phyloP scores from a whole-genome alignment of 1,284 basidiomycete species.

The Trichosporon coremiiforme region DNA sequence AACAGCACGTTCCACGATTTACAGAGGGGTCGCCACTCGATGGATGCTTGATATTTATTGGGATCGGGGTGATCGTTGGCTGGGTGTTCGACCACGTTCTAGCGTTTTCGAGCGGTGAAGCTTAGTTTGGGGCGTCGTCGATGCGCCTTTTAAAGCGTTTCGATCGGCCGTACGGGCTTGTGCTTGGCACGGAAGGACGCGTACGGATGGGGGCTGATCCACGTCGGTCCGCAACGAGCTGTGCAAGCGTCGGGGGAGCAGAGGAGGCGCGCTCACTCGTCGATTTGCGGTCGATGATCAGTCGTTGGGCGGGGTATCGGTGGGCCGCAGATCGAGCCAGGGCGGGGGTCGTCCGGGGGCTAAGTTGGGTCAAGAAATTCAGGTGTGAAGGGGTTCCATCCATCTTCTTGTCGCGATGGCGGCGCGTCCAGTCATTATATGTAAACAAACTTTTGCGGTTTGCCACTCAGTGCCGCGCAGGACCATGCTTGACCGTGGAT shows the following conservation, averaged over 20 bases:
- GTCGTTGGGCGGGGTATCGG: slow-evolving; percentile 6
- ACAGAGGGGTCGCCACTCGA: neutral
- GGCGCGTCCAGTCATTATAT: neutral
- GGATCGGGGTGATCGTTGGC: neutral
- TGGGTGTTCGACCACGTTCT: slow-evolving; percentile 9
- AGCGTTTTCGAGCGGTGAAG: slow-evolving; percentile 8
- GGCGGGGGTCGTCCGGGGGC: neutral
- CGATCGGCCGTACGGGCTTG: neutral
- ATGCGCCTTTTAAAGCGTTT: neutral
- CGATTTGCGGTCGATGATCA: slow-evolving; percentile 1
- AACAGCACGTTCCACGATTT: neutral
- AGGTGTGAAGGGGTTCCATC: neutral
- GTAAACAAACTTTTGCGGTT: slow-evolving; percentile 10
- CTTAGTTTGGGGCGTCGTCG: slow-evolving; percentile 2
- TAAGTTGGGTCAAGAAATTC: neutral
- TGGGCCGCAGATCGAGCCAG: neutral
- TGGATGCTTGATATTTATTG: neutral
- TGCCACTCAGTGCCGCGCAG: neutral
- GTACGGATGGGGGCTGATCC: neutral
- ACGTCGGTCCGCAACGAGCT: slow-evolving; percentile 4
- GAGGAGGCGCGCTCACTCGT: neutral
- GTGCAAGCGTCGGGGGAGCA: neutral
- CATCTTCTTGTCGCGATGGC: neutral
- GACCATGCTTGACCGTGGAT: neutral
- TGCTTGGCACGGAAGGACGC: neutral